phyloP scores from a whole-genome alignment of 352 stramenopile species.

The Globisporangium acanthophoron region DNA sequence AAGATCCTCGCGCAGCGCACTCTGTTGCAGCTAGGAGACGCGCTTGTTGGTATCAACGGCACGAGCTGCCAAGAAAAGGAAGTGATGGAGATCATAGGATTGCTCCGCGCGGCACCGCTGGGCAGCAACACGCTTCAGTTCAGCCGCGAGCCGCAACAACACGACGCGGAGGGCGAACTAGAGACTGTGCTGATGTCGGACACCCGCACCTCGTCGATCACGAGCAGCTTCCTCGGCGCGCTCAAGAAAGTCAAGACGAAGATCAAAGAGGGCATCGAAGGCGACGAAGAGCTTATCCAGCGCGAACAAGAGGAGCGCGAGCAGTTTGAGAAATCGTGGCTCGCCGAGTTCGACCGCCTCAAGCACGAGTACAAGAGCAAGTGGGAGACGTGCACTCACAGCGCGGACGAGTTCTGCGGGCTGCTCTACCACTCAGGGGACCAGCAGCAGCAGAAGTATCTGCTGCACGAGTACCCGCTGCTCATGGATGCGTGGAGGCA shows the following conservation, averaged over 20 bases:
- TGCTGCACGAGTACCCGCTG: constrained; percentile 48
- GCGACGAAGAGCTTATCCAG: constrained; percentile 24
- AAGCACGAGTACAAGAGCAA: constrained; percentile 37
- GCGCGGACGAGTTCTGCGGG: constrained; percentile 61
- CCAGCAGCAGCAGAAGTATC: constrained; percentile 32
- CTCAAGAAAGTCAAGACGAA: constrained; percentile 53
- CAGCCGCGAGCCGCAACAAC: constrained; percentile 3
- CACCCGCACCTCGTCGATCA: constrained; percentile 15
- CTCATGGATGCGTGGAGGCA: constrained; percentile 58
- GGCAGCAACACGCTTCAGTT: constrained; percentile 33
- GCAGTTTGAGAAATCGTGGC: constrained; percentile 52
- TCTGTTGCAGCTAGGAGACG: constrained; percentile 28
- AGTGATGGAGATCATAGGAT: constrained; percentile 16
- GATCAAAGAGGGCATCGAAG: constrained; percentile 48
- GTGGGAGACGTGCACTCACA: constrained; percentile 68
- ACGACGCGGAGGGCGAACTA: not conserved
- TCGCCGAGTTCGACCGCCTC: constrained; percentile 47
- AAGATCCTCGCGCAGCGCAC: constrained; percentile 3
- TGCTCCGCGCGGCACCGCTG: constrained; percentile 22
- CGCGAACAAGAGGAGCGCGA: constrained; percentile 37
- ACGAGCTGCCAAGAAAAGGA: constrained; percentile 19
- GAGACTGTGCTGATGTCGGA: not conserved
- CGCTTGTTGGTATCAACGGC: constrained; percentile 30
- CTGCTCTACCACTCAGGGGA: constrained; percentile 49
- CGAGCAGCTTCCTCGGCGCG: constrained; percentile 38